Conservation (phyloP, 2,329 filamentous ascomycete species). For the Dothidotthia symphoricarpi region DNA sequence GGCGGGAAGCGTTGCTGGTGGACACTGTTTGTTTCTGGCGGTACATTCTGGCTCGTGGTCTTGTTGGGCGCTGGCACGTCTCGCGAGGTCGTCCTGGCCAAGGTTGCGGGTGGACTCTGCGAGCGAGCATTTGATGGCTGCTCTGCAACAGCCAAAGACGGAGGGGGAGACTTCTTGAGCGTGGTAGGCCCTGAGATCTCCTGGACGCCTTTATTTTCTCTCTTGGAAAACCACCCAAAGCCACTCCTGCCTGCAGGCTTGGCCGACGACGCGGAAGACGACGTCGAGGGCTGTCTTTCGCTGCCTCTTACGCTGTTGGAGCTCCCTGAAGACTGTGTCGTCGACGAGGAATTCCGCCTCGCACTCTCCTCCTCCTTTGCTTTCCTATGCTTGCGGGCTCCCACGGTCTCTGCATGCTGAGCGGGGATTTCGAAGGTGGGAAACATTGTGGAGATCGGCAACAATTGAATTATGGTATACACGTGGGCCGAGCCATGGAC, state of each 20-base stretch:
- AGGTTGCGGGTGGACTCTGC: too few relatives aligned
- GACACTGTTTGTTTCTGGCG: too few relatives aligned
- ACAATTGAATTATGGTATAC: conserved; percentile 1
- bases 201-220: conserved; percentile 22
- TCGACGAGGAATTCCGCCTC: conserved; percentile 18
- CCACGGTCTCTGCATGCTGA: conserved; percentile 26
- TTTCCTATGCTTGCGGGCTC: conserved; percentile 24
- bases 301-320: conserved; percentile 10
- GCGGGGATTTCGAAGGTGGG: conserved; percentile 29
- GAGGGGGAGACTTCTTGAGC: conserved; percentile 12
- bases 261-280: conserved; percentile 4
- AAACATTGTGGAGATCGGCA: conserved; percentile 20
- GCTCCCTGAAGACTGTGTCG: conserved; percentile 25
- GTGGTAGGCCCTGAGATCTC: conserved; percentile 20
- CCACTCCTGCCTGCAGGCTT: conserved; percentile 13
- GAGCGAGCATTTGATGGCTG: too few relatives aligned
- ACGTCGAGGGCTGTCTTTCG: neutral
- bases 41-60: too few relatives aligned
- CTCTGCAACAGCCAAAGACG: too few relatives aligned
- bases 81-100: too few relatives aligned
- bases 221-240: conserved; percentile 24
- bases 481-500: conserved; percentile 8
- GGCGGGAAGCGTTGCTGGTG: conserved; percentile 17
- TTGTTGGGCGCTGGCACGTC: too few relatives aligned
- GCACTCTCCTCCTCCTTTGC: conserved; percentile 20